Evolutionary conservation across 192 early-diverging fungal species (phyloP), one percentile per base, ranked within the genome.

Genomic region (Coemansia sp.): DNA sequence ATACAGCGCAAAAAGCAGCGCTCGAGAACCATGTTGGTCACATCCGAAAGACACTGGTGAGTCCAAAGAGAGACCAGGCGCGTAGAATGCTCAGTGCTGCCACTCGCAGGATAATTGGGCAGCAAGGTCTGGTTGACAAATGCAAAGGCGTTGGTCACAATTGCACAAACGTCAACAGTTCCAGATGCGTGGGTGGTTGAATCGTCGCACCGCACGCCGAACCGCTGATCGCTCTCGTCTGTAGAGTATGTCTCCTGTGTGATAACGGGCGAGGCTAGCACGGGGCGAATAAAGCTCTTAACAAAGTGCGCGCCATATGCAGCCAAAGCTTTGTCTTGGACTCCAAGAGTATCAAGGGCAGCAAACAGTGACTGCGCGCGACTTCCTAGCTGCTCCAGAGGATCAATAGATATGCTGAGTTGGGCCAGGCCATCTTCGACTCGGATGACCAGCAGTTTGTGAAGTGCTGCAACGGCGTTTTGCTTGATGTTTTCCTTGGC

Each of bases 1-100:
- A 72, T 73, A 63, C 67, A 34, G 43, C 62, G 40, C 44, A 73
- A 43, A 22, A 73, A 38, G 24, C 76, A 78, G 27, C 76, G 71
- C 46, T 78, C 71, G 5, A 70, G 47, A 11, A 78, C 71, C 44
- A 78, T 62, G 22, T 43, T 58, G 3, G 67, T 55, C 8, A 78
- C 55, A 4, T 61, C 55, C 3, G 31, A 63, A 18, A 58, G 3
- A 12, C 62, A 27, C 38, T 63, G 10, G 16, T 2, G 15, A 33
- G 55, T 33, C 55, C 55, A 58, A 31, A 33, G 57, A 15, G 57
- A 34, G 4, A 13, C 13, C n/a, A 16, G 13, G 15, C 33, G 57
- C 31, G 5, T 16, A 31, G 57, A 16, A 18, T 60, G 38, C 20
- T 31, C 38, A 39, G 8, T 64, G 36, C 20, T 16, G 38, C 16